Evolutionary conservation across 2,329 filamentous ascomycete species (phyloP).

Genomic region (Clonostachys solani): DNA sequence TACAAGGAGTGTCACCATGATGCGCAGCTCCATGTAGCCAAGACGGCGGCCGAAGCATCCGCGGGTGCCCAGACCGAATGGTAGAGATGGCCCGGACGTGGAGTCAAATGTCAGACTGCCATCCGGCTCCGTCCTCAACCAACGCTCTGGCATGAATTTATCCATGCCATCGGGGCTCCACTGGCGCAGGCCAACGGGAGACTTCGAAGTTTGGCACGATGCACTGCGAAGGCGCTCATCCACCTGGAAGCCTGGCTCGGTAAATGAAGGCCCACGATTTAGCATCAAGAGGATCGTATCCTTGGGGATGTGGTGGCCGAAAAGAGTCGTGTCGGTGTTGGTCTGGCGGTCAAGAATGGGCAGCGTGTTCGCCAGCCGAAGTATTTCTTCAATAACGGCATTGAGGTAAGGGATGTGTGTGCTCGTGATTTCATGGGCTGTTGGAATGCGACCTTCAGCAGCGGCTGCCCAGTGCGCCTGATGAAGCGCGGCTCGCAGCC

Average conservation of each 20-base stretch:
- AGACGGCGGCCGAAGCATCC: constrained; percentile 27
- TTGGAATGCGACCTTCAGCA: constrained; percentile 11
- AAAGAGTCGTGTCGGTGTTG: constrained; percentile 13
- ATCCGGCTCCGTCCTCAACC: neutral
- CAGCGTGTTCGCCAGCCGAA: constrained; percentile 12
- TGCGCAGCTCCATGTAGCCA: constrained; percentile 18
- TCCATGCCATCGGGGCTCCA: neutral
- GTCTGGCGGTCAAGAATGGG: constrained; percentile 6
- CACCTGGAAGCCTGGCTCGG: constrained; percentile 1
- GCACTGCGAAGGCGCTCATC: constrained; percentile 6
- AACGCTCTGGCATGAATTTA: constrained; percentile 1
- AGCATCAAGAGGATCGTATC: constrained; percentile 11
- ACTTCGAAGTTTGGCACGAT: neutral
- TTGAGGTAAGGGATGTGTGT: constrained; percentile 19
- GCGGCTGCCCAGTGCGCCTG: constrained; percentile 7
- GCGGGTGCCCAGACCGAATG: constrained; percentile 25
- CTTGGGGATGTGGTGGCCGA: constrained; percentile 18
- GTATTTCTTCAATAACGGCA: constrained; percentile 21
- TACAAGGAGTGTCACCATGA: constrained; percentile 16
- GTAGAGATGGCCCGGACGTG: constrained; percentile 19
- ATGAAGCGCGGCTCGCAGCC: constrained; percentile 12
- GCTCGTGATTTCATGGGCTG: constrained; percentile 12
- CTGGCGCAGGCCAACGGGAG: neutral
- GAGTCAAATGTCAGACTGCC: constrained; percentile 15
- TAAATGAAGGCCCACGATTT: constrained; percentile 4